These are phyloP conservation scores for Mortierella hygrophila DNA, from an alignment of 192 early-diverging fungal genomes.

Conservation along the genomic window DNA sequence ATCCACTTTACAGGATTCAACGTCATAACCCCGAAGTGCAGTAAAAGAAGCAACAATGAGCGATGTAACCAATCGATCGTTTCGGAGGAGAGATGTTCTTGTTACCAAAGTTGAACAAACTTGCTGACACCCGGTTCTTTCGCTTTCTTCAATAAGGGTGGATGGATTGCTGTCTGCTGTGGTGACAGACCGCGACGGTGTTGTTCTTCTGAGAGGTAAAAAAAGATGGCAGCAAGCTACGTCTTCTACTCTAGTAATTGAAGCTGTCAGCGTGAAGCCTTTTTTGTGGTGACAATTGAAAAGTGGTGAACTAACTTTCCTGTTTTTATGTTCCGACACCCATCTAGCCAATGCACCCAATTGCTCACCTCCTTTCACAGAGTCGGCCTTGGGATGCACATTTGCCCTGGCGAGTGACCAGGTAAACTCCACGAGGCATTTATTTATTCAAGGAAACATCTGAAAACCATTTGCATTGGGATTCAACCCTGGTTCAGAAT, in stretches of 20 bases:
- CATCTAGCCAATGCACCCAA: conserved; percentile 56
- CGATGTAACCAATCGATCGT: not conserved
- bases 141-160: conserved; percentile 18
- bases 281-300: conserved; percentile 7
- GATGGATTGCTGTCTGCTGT: conserved; percentile 67
- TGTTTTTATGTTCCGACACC: not conserved
- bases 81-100: not conserved
- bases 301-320: not conserved
- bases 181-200: conserved; percentile 73
- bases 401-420: conserved; percentile 74
- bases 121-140: not conserved
- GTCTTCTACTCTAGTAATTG: not conserved
- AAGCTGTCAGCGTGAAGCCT: not conserved
- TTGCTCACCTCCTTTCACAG: conserved; percentile 56
- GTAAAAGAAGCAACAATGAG: not conserved
- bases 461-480: not conserved
- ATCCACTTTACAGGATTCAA: conserved; percentile 31
- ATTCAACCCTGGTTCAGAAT: not conserved
- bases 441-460: not conserved
- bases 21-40: not conserved
- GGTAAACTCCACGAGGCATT: conserved; percentile 40
- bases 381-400: conserved; percentile 69
- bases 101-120: not conserved
- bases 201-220: conserved; percentile 68
- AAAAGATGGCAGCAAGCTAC: not conserved